Conservation (phyloP, 2,329 filamentous ascomycete species). For the Hirsutella rhossiliensis region DNA sequence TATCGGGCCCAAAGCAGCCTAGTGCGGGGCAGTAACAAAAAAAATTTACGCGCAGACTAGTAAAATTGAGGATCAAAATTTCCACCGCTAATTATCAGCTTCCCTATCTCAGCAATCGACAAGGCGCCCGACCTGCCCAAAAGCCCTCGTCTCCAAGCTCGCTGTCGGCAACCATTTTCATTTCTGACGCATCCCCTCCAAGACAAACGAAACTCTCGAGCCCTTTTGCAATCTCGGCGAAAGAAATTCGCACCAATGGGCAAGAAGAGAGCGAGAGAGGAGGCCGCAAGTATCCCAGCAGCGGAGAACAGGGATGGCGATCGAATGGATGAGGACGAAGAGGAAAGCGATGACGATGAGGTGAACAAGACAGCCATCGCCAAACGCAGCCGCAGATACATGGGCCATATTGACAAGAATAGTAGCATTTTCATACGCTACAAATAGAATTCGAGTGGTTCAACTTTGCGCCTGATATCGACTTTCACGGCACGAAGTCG, state of each 20-base stretch:
- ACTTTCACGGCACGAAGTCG: slow-evolving; percentile 90
- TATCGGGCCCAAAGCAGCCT: slow-evolving; percentile 16
- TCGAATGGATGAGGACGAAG: slow-evolving; percentile 36
- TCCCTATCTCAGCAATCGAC: too few species aligned
- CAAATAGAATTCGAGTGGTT: slow-evolving; percentile 99
- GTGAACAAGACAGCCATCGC: slow-evolving; percentile 1
- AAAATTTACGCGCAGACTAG: too few species aligned
- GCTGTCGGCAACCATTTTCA: too few species aligned
- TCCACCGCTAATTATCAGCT: too few species aligned
- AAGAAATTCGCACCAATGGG: slow-evolving; percentile 22
- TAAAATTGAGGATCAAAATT: too few species aligned
- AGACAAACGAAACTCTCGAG: too few species aligned
- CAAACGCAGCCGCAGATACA: background rate
- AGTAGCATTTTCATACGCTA: slow-evolving; percentile 76
- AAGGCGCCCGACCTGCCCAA: too few species aligned
- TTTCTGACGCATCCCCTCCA: too few species aligned
- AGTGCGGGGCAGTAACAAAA: slow-evolving; percentile 32
- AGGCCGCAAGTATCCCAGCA: slow-evolving; percentile 27
- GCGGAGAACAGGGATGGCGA: slow-evolving; percentile 24
- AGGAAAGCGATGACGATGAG: slow-evolving; percentile 39
- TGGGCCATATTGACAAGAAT: background rate
- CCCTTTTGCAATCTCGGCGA: too few species aligned
- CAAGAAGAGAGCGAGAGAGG: slow-evolving; percentile 38
- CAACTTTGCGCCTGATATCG: slow-evolving; percentile 77
- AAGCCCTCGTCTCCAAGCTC: background rate